phyloP scores from a whole-genome alignment of 2,329 filamentous ascomycete species.

The Epichloe gansuensis region DNA sequence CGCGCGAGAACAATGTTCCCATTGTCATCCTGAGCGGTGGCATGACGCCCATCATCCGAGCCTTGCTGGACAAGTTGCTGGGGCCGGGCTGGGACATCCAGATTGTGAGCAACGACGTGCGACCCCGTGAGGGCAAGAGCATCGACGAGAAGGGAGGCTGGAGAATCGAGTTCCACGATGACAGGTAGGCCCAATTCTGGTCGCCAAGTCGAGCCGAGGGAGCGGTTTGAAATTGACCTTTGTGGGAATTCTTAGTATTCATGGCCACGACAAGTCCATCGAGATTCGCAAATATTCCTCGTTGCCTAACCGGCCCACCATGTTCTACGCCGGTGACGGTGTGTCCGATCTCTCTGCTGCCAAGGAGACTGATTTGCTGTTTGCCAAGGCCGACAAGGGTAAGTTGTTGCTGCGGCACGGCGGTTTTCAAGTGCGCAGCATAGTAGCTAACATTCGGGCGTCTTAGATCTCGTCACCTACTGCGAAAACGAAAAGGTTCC shows the following conservation, averaged over 20 bases:
- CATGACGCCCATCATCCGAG: conserved; percentile 85
- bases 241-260: conserved; percentile 40
- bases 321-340: conserved; percentile 93
- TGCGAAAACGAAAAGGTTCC: conserved; percentile 76
- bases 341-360: conserved; percentile 88
- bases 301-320: conserved; percentile 62
- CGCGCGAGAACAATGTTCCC: conserved; percentile 69
- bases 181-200: conserved; percentile 41
- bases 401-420: conserved; percentile 16
- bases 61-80: conserved; percentile 66
- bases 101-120: conserved; percentile 81
- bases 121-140: conserved; percentile 48
- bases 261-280: conserved; percentile 94
- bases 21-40: conserved; percentile 86
- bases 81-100: conserved; percentile 72
- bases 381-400: conserved; percentile 86
- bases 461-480: conserved; percentile 68
- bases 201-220: background rate
- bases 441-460: conserved; percentile 5
- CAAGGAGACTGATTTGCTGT: conserved; percentile 82
- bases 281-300: conserved; percentile 80
- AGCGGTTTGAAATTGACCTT: background rate
- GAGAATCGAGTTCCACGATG: conserved; percentile 81
- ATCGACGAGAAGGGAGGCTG: conserved; percentile 76
- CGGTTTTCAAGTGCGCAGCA: no score